Evolutionary conservation across 768 basidiomycete genomes (phyloP).

Genomic region (Exidia glandulosa): DNA sequence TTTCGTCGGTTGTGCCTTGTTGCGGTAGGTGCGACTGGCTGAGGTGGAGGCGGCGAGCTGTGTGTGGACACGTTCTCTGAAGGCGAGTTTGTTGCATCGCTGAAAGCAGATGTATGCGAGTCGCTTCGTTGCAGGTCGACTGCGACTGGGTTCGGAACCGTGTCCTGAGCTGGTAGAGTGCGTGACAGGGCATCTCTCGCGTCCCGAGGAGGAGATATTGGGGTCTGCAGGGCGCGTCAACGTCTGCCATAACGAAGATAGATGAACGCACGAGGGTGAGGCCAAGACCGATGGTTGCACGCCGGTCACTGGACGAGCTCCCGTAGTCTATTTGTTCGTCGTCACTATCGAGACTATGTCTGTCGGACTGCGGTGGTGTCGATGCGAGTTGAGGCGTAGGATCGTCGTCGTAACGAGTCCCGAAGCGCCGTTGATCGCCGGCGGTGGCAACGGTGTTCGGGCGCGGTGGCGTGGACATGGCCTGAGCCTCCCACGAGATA

Average conservation of each 20-base stretch:
- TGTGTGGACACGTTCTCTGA: no score
- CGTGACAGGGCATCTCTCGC: background rate
- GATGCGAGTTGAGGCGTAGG: no score
- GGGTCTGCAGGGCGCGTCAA: background rate
- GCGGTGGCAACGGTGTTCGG: background rate
- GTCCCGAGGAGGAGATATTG: background rate
- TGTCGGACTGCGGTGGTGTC: background rate
- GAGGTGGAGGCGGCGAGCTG: no score
- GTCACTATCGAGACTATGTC: background rate
- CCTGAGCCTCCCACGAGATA: background rate
- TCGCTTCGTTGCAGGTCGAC: background rate
- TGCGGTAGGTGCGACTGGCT: no score
- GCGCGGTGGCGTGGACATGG: background rate
- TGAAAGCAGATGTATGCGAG: no score
- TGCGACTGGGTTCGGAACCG: no score
- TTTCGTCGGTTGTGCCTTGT: no score
- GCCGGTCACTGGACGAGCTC: background rate
- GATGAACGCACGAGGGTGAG: background rate
- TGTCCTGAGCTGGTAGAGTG: background rate
- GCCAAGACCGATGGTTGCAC: background rate
- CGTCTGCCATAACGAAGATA: no score
- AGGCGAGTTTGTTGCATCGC: no score
- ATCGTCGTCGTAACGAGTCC: background rate
- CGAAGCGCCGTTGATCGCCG: background rate
- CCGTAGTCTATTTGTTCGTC: background rate